Percentiles rank a stretch among this genome's conserved stretches.
These are phyloP conservation scores for Debaryomyces udenii DNA, from an alignment of 1,139 yeast genomes.

Conservation along the genomic window DNA sequence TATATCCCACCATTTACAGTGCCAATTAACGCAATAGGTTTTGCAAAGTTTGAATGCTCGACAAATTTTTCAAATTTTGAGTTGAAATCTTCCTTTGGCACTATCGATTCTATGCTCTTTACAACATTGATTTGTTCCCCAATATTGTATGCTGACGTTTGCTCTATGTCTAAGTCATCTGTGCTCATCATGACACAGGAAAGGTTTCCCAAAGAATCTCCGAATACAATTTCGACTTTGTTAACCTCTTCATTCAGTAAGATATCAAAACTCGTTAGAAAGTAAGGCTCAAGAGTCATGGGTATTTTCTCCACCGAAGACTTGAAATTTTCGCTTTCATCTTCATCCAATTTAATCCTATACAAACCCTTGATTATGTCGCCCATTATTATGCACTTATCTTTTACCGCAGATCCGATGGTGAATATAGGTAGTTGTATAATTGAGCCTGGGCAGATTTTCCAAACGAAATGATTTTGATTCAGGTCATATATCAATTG, in stretches of 20 bases:
- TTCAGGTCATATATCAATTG: constrained; percentile 9
- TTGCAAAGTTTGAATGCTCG: neutral
- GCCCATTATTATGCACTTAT: constrained; percentile 18
- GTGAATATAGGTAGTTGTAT: constrained; percentile 17
- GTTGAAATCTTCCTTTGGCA: constrained; percentile 1
- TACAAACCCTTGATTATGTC: constrained; percentile 28
- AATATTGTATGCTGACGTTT: constrained; percentile 26
- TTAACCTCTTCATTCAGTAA: constrained; percentile 6
- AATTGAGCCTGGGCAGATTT: constrained; percentile 15
- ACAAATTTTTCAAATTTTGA: constrained; percentile 4
- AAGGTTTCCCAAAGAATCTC: constrained; percentile 40
- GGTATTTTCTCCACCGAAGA: constrained; percentile 8
- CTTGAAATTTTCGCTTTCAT: neutral
- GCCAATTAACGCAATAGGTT: constrained; percentile 30
- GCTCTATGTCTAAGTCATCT: constrained; percentile 11
- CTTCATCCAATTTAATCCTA: constrained; percentile 1
- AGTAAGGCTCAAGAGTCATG: constrained; percentile 16
- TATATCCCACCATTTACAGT: constrained; percentile 43
- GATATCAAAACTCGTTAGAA: constrained; percentile 19
- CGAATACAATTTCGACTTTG: constrained; percentile 18
- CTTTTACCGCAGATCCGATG: constrained; percentile 14
- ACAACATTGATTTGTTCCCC: constrained; percentile 39
- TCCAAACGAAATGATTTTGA: constrained; percentile 14
- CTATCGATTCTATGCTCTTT: constrained; percentile 8
- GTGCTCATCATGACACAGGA: constrained; percentile 12